Base-by-base conservation (phyloP, 1,139 yeast genomes). In the Yamadazyma diddensiae region DNA sequence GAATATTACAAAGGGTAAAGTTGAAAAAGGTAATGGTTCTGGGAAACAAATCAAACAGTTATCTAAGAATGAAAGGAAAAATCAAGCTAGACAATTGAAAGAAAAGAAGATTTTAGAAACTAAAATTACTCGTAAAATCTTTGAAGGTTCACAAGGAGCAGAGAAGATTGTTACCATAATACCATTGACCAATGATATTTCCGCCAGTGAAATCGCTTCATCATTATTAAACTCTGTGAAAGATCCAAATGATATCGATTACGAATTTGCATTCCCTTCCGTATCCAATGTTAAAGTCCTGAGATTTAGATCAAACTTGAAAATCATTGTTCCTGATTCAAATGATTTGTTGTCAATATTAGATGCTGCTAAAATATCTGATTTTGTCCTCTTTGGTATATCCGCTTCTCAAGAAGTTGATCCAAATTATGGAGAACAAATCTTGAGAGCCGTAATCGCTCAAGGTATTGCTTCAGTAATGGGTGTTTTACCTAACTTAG, bases 401-500 rank as follows among this genome's bases (percentile, higher is more conserved):
- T 86, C 96, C 32, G 95, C 96, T 6, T 65, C 75, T 13, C 75
- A 79, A 34, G 97, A 92, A 59, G 94, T 90, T 27, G 90, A 82
- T 41, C 64, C 70, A 25, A 72, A 71, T 23, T 77, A 78, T 48
- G 98, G 98, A 28, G 98, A 92, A 59, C 87, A 85, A 46, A 77
- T 90, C 25, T 70, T 94, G 41, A 77, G 97, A 57, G 83, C 95
- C 2, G 73, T 90, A 27, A 88, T 86, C 50, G 76, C 92, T 13
- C 98, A 94, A 63, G 98, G 98, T 67, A 82, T 92, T 17, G 82
- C 96, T 0, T 77, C 87, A 7, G 81, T 79, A 2, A 65, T 84
- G 38, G 94, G 95, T 16, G 86, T 88, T 6, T 76, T 92, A 21
- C 79, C 92, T n/a, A 85, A 87, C 49, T 56, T 87, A 25, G 69